These are phyloP conservation scores for Penicillium subrubescens DNA, from an alignment of 495 filamentous ascomycete species.

Conservation along the genomic window DNA sequence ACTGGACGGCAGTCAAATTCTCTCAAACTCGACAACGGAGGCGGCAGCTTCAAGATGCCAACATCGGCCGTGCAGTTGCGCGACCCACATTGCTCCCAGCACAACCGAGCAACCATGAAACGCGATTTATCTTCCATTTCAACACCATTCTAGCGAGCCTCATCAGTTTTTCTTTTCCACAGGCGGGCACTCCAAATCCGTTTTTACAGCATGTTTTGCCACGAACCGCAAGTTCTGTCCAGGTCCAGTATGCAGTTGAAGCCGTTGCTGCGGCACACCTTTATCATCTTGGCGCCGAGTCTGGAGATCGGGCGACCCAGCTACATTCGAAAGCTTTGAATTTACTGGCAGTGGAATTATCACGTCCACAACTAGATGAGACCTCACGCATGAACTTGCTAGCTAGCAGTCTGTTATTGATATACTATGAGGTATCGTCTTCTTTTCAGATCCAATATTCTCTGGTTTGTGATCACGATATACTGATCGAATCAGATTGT, in stretches of 20 bases:
- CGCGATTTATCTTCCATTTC: neutral
- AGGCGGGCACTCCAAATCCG: neutral
- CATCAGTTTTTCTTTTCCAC: neutral
- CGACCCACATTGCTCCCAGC: neutral
- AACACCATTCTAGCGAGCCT: neutral
- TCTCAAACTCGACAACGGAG: neutral
- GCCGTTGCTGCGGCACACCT: neutral
- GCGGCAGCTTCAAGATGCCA: neutral
- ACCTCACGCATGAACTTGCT: neutral
- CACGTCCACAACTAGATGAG: neutral
- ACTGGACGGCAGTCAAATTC: neutral
- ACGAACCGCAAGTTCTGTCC: neutral
- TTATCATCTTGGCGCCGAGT: neutral
- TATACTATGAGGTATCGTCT: neutral
- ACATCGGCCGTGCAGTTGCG: neutral
- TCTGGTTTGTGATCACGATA: neutral
- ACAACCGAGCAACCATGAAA: neutral
- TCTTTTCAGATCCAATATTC: neutral
- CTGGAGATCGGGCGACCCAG: neutral
- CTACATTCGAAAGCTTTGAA: neutral
- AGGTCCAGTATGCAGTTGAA: neutral
- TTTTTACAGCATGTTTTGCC: neutral
- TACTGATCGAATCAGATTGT: neutral
- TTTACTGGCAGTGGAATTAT: neutral
- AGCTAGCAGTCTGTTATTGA: neutral